Conservation (phyloP, 495 filamentous ascomycete species). For the Acidiella bohemica region DNA sequence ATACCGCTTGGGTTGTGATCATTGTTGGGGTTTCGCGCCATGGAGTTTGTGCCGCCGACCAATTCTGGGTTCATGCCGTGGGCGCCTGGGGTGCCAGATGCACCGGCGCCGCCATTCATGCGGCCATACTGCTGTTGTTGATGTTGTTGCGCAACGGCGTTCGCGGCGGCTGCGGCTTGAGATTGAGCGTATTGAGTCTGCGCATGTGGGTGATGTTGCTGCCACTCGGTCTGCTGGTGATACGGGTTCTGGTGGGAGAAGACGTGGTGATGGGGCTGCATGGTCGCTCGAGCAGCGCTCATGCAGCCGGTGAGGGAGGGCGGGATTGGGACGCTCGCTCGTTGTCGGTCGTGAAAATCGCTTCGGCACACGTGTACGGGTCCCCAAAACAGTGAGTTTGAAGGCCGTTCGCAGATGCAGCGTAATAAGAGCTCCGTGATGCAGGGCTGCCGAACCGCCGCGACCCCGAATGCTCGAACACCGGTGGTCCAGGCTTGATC, state of each 20-base stretch:
- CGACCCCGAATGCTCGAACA: too few species aligned
- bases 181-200: conserved; percentile 40
- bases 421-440: too few species aligned
- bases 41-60: conserved; percentile 20
- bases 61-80: conserved; percentile 18
- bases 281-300: conserved; percentile 2
- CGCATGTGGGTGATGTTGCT: conserved; percentile 38
- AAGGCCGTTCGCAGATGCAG: too few species aligned
- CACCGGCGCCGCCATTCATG: conserved; percentile 18
- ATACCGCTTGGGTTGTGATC: conserved; percentile 19
- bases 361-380: too few species aligned
- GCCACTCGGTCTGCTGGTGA: conserved; percentile 50
- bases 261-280: conserved; percentile 35
- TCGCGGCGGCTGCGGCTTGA: conserved; percentile 49
- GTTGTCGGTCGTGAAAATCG: too few species aligned
- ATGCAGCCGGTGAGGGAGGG: conserved; percentile 1
- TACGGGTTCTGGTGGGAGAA: conserved; percentile 75
- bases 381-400: too few species aligned
- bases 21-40: background rate
- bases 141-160: conserved; percentile 33
- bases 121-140: conserved; percentile 2
- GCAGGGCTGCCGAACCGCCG: too few species aligned
- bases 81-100: conserved; percentile 28
- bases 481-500: too few species aligned
- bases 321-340: too few species aligned